Evolutionary conservation across 768 basidiomycete genomes (phyloP), one percentile per base, ranked within the genome.

Genomic region (Rhizopogon vulgaris): DNA sequence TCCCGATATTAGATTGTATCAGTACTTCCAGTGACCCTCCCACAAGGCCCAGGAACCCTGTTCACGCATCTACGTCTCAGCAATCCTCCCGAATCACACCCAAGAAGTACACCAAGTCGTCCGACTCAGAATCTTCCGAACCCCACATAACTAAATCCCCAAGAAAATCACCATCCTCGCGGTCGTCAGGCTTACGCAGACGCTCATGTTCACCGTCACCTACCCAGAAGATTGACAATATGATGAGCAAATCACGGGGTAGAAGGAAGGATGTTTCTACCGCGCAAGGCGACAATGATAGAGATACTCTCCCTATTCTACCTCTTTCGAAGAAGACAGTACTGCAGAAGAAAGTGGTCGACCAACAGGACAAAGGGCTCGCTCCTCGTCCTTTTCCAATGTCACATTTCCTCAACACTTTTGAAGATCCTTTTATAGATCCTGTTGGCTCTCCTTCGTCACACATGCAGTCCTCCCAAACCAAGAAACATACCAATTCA

Each of bases 211-310:
- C 50, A 27, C 18, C 51, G 30, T 32, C 17, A 38, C 36, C 38
- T 6, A 52, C 5, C 56, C 60, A 12, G n/a, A 24, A 28, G 22
- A 18, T 28, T 25, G 3, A 18, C 17, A 46, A 52, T 18, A 53
- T 73, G 27, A 70, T 76, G 2, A 74, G 69, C 53, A 73, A 69
- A 57, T 49, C 36, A 10, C 14, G 28, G 36, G 17, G 12, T 22
- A 39, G 41, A 37, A 55, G 47, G 51, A 62, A 59, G 38, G 36
- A 18, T 38, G 17, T 38, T 15, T n/a, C 15, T 18, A 24, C 30
- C 27, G 36, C 27, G 14, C 9, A 43, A 53, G 3, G 53, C 39
- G 11, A 60, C 41, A 18, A 38, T 45, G 43, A 51, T 32, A 6
- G 12, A 4, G 43, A 45, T 45, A 12, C 17, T 9, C 17, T 46